Evolutionary conservation across 345 rosid genomes (phyloP).

Genomic region (Ceriops tagal): DNA sequence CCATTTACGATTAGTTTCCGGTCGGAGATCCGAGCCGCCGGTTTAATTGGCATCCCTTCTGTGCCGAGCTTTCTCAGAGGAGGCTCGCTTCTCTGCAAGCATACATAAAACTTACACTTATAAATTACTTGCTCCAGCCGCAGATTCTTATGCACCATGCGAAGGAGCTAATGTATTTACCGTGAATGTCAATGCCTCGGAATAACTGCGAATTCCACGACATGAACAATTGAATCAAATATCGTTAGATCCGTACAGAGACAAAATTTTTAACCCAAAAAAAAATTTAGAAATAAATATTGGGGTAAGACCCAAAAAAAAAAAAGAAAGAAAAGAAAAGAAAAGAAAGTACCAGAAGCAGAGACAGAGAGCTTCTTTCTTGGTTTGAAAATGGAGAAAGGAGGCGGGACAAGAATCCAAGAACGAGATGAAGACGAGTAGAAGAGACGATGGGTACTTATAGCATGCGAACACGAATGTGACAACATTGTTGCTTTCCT

Average conservation of each 20-base stretch:
- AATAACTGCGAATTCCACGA: constrained; percentile 43
- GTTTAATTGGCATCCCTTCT: constrained; percentile 73
- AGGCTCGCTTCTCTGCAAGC: constrained; percentile 42
- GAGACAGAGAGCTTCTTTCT: constrained; percentile 15
- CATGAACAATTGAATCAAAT: constrained; percentile 25
- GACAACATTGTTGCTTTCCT: constrained; percentile 35
- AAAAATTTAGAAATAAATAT: constrained; percentile 4
- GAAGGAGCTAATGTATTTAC: constrained; percentile 19
- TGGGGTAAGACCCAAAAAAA: background rate
- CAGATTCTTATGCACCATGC: too few relatives aligned
- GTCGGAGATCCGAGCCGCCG: constrained; percentile 62
- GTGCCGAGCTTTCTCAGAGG: constrained; percentile 27
- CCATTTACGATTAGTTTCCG: constrained; percentile 59
- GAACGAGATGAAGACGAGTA: constrained; percentile 25
- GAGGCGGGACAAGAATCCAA: constrained; percentile 2
- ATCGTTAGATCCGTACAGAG: constrained; percentile 26
- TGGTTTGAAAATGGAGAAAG: constrained; percentile 4
- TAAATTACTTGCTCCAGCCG: too few relatives aligned
- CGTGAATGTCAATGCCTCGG: constrained; percentile 40
- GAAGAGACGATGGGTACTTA: constrained; percentile 41
- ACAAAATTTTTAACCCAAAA: background rate
- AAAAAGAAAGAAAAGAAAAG: background rate
- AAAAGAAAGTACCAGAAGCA: constrained; percentile 23
- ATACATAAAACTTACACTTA: background rate
- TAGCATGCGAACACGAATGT: constrained; percentile 34